Base-by-base conservation (phyloP, 139 green algal genomes). In the Chara braunii region DNA sequence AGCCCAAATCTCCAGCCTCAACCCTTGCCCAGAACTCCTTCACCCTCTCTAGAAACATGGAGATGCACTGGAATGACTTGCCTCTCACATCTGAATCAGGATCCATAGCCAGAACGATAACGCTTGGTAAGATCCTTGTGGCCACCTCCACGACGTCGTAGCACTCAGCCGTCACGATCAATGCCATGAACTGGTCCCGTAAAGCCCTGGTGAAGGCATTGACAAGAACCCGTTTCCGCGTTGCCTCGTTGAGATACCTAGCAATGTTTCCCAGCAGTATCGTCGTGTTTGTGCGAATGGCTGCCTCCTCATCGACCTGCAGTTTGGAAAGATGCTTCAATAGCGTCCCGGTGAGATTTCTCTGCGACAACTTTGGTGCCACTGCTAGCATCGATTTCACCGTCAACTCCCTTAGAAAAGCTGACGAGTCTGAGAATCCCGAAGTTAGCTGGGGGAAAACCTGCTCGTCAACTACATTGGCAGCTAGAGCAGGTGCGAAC, bases 241-340 rank as follows among this genome's bases (percentile, higher is more conserved):
- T 84, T 53, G 85, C 70, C 26, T 95, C 86, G 11, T 80, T 78
- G 2, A 98, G 80, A 72, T 90, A 74, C 14, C 57, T 28, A 0
- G 92, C 92, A 33, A 98, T 83, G 81, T 91, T 96, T 69, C 92
- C 90, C 51, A 98, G 83, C 58, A 95, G 81, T 35, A 98, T 93
- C 14, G 92, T 98, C 23, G 92, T 97, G 84, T 98, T 98, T 74
- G 92, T 92, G 9, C 92, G 85, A 68, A 98, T 98, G 35, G 84
- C 85, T 2, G 92, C 77, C 80, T 98, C 89, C 63, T 94, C 84
- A 64, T 98, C 92, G 14, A 96, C 85, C n/a, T 95, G 88, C 43
- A 98, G 83, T 80, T 94, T 94, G 32, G 84, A 87, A 12, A 99
- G 82, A 68, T 95, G 85, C 77, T 98, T 97, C 32, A 99, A 80